Base-by-base conservation (phyloP, 2,329 filamentous ascomycete genomes). In the Clarireedia homoeocarpa region DNA sequence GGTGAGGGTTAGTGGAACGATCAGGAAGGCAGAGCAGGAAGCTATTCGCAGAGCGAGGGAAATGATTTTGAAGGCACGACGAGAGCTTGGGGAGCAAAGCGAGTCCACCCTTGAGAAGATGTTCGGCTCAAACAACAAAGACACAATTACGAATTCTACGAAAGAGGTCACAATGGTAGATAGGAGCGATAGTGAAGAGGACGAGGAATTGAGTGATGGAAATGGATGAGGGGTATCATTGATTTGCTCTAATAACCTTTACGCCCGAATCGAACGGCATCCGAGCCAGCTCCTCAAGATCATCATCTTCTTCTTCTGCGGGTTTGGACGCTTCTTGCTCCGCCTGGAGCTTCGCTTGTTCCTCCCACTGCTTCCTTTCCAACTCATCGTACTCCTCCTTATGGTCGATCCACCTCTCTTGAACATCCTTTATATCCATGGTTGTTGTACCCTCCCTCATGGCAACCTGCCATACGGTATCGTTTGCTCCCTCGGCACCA, bases 381-480 rank as follows among this genome's bases (percentile, higher is more conserved):
- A 55, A 44, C 46, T 42, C 85, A 71, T 99, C 94, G 67, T 89
- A 90, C 62, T 87, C 89, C 15, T 91, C 91, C 69, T 91, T 94
- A 42, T 85, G 79, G 72, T 97, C 92, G 34, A 99, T 75, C 94
- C 94, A 99, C 59, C 94, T 80, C 74, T 99, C 94, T 72, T 99
- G 94, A 61, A 97, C 85, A 71, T 99, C 92, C 58, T 86, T 78
- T 9, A 91, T 84, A 65, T 95, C 91, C 78, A 95, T 84, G 72
- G 84, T 75, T 34, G 82, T 83, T 38, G 84, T 82, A 57, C 85
- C 84, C 57, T 84, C 84, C 56, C 91, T 83, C 83, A 97, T 95
- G 2, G 94, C 90, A 46, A 97, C 85, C 67, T 95, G 89, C 94
- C 94, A 99, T n/a, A 99, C 83, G 6, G 87, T 91, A 70, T 99